Percentiles rank a stretch among this genome's conserved stretches.
Conservation (phyloP, 2,329 filamentous ascomycete species). For the Cryphonectria naterciae region DNA sequence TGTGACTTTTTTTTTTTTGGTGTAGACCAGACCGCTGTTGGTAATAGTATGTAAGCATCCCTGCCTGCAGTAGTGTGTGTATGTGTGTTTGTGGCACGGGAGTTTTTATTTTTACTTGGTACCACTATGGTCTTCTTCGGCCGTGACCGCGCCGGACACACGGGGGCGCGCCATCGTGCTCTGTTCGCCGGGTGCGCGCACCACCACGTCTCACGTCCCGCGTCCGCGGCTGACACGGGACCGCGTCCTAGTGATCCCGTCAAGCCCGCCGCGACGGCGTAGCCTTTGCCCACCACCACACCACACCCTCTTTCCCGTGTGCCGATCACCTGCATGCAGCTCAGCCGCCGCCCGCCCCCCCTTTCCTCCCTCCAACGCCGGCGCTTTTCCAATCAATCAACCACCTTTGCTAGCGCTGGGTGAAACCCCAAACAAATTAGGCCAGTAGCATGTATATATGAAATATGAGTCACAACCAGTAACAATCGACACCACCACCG, state of each 20-base stretch:
- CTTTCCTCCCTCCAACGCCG: slow-evolving; percentile 17
- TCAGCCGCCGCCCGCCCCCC: not conserved
- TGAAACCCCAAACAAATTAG: slow-evolving; percentile 6
- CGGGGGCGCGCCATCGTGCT: not conserved
- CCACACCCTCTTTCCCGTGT: not conserved
- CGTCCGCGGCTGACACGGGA: slow-evolving; percentile 2
- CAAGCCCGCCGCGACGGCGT: not conserved
- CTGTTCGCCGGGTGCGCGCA: not conserved
- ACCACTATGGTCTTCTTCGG: not conserved
- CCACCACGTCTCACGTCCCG: not conserved
- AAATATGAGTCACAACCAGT: slow-evolving; percentile 5
- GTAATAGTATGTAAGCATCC: not conserved
- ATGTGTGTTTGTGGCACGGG: not conserved
- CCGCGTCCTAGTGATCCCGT: slow-evolving; percentile 3
- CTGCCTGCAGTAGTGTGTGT: not conserved
- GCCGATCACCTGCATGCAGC: slow-evolving; percentile 17
- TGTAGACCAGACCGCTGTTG: not conserved
- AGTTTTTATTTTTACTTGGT: not conserved
- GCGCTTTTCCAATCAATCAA: slow-evolving; percentile 24
- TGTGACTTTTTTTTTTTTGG: not conserved
- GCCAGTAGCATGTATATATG: not conserved
- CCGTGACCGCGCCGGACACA: not conserved
- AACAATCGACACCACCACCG: not conserved
- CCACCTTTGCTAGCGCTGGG: slow-evolving; percentile 1
- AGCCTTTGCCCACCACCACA: not conserved